phyloP scores from a whole-genome alignment of 2,329 filamentous ascomycete species.

The Decorospora gaudefroyi region DNA sequence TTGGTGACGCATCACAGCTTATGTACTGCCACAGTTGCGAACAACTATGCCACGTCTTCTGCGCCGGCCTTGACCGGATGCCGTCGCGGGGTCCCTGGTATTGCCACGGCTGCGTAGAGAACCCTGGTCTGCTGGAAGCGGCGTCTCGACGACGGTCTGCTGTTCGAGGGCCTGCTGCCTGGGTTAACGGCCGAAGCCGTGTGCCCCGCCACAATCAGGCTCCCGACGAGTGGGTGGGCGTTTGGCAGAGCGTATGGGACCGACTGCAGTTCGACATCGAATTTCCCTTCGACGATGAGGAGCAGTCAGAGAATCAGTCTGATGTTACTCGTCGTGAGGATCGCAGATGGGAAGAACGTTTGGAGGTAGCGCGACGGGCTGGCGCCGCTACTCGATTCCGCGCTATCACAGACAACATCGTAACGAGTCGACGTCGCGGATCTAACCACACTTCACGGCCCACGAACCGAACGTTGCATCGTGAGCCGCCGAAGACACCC shows the following conservation, averaged over 20 bases:
- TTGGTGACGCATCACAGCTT: conserved; percentile 80
- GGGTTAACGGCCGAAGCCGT: conserved; percentile 36
- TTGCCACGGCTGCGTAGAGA: conserved; percentile 75
- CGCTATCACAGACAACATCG: conserved; percentile 65
- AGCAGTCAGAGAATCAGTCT: conserved; percentile 61
- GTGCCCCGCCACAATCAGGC: conserved; percentile 39
- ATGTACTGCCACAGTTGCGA: conserved; percentile 92
- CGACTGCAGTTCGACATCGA: conserved; percentile 77
- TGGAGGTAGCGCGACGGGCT: conserved; percentile 79
- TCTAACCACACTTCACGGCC: conserved; percentile 49
- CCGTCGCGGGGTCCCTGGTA: conserved; percentile 79
- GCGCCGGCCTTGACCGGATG: conserved; percentile 77
- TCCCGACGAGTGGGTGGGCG: conserved; percentile 64
- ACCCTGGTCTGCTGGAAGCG: conserved; percentile 45
- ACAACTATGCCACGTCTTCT: conserved; percentile 87
- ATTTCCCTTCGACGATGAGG: conserved; percentile 76
- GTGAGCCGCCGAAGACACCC: conserved; percentile 48
- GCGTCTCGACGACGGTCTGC: conserved; percentile 36
- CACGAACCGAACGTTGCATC: conserved; percentile 38
- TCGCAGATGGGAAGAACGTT: conserved; percentile 78
- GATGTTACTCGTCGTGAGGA: conserved; percentile 62
- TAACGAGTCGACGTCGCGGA: conserved; percentile 44
- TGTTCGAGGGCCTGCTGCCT: conserved; percentile 39
- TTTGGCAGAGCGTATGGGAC: conserved; percentile 91
- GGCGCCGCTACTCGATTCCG: conserved; percentile 75